A percentile compares a stretch with the other conserved stretches of the same genome.
Evolutionary conservation across 805 yeast genomes (phyloP).

Genomic region (Myxozyma udenii): DNA sequence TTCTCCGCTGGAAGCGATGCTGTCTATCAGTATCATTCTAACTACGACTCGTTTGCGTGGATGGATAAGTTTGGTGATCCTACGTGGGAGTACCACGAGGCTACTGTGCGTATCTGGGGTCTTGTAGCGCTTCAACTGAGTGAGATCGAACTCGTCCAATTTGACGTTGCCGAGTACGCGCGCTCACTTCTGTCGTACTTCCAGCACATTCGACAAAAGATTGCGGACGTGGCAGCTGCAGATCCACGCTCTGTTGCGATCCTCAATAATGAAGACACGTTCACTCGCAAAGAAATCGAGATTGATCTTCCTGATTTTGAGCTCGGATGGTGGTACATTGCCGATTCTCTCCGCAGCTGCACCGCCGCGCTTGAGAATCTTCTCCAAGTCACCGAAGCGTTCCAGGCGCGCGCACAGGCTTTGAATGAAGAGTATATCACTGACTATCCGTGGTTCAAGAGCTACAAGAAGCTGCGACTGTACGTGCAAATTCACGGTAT

Average conservation of each 20-base stretch:
- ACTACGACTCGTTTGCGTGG: slow-evolving; percentile 59
- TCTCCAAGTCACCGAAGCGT: slow-evolving; percentile 39
- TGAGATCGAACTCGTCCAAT: slow-evolving; percentile 48
- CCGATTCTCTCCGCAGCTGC: slow-evolving; percentile 26
- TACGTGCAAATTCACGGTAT: slow-evolving; percentile 53
- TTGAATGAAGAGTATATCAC: slow-evolving; percentile 52
- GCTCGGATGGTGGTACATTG: slow-evolving; percentile 28
- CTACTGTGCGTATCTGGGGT: slow-evolving; percentile 55
- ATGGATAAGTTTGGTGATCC: slow-evolving; percentile 63
- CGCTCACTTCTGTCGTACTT: slow-evolving; percentile 42
- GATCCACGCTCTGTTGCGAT: background rate
- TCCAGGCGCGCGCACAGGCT: slow-evolving; percentile 48
- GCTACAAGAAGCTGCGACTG: slow-evolving; percentile 55
- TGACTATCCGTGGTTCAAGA: slow-evolving; percentile 79
- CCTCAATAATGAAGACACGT: background rate
- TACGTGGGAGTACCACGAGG: slow-evolving; percentile 56
- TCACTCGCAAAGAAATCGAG: background rate
- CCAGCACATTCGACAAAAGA: slow-evolving; percentile 38
- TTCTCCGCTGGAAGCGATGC: slow-evolving; percentile 43
- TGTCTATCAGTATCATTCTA: slow-evolving; percentile 68
- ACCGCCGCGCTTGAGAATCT: slow-evolving; percentile 31
- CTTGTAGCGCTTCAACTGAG: slow-evolving; percentile 48
- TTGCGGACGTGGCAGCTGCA: slow-evolving; percentile 38
- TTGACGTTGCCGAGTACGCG: slow-evolving; percentile 46
- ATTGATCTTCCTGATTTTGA: slow-evolving; percentile 18